Base-by-base conservation (phyloP, 345 rosid species). In the Corchorus capsularis region DNA sequence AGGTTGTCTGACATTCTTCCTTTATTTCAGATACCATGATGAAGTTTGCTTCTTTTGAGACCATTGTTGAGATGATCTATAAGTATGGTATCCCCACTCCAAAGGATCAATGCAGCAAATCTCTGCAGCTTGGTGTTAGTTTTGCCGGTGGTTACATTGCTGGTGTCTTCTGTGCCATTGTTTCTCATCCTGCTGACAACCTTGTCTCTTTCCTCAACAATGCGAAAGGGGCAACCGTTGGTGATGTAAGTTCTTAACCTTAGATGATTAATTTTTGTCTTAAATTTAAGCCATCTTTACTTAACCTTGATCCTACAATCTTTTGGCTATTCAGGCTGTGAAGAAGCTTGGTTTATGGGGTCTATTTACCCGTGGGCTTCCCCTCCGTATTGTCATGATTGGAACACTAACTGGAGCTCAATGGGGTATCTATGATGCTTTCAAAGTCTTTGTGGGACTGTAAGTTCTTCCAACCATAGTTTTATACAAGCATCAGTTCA, bases 391-490 rank as follows among this genome's bases (percentile, higher is more conserved):
- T 79, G 97, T 92, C 82, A 96, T 96, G 99, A 96, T 96, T 7
- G 99, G 99, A 74, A 92, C 99, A 37, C 93, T 96, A 70, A 96
- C 98, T 0, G 98, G 97, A 67, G 97, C 98, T 12, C 99, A 96
- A 56, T 96, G 99, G 99, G 97, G 91, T 47, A 77, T 96, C 73
- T 96, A 96, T 72, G 99, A 96, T 83, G 94, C 98, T 59, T 92
- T 96, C 89, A 96, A 96, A 87, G 98, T 96, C 22, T 92, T 88
- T 53, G 98, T 96, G 75, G 99, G 99, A 85, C 87, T 96, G 98
- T 96, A 84, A 92, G 98, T 87, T 67, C 78, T 22, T 65, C 74
- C 14, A 4, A 9, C 15, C 27, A 14, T 27, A 20, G 3, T 63
- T 27, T 27, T 52, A 62, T 72, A 37, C 3, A 60, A 60, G 5